Conservation (phyloP, 345 rosid species). For the Lumnitzera littorea region DNA sequence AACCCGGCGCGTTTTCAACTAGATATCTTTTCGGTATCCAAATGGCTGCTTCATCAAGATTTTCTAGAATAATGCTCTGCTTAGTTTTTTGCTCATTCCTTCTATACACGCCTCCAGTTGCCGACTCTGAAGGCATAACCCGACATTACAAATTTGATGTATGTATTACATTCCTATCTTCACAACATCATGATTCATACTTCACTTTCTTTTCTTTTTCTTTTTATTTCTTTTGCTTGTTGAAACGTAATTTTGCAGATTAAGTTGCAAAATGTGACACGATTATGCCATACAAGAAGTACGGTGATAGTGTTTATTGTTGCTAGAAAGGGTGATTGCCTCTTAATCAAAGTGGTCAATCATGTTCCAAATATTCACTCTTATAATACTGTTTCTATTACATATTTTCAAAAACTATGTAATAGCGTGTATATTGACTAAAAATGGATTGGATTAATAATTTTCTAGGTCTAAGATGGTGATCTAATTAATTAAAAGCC, state of each 20-base stretch:
- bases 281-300: constrained; percentile 19
- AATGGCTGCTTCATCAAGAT: neutral
- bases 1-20: too few species aligned
- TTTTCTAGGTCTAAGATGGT: neutral
- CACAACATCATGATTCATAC: neutral
- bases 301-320: constrained; percentile 16
- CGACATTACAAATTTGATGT: constrained; percentile 26
- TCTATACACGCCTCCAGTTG: constrained; percentile 7
- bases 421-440: too few species aligned
- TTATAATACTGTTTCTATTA: neutral
- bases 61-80: neutral
- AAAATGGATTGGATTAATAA: too few species aligned
- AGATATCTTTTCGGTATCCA: too few species aligned
- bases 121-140: constrained; percentile 14
- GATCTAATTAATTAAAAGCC: neutral
- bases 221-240: neutral
- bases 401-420: too few species aligned
- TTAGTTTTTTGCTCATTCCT: constrained; percentile 5
- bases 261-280: constrained; percentile 10
- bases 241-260: constrained; percentile 4
- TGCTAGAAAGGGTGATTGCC: constrained; percentile 24
- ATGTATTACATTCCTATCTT: neutral
- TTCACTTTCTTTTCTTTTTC: neutral
- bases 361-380: constrained; percentile 18
- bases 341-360: constrained; percentile 18